These are phyloP conservation scores for Penicillium waksmanii DNA, from an alignment of 495 filamentous ascomycete species.

Conservation along the genomic window DNA sequence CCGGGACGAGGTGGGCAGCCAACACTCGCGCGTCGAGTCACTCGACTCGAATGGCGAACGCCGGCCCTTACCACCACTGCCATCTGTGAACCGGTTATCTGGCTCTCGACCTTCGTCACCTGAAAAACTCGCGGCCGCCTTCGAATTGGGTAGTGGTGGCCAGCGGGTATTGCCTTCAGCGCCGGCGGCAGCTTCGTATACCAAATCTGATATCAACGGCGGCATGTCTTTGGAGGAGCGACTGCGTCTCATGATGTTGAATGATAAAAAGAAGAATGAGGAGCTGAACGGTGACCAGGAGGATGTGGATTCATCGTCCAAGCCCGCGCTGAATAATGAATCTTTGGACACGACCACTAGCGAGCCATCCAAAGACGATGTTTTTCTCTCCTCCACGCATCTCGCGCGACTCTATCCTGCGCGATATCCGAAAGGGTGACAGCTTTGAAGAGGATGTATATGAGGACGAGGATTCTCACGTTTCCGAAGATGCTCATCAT, in stretches of 20 bases:
- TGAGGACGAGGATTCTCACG: conserved; percentile 59
- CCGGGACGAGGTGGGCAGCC: conserved; percentile 32
- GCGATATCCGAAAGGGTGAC: conserved; percentile 79
- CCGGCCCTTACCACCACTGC: conserved; percentile 75
- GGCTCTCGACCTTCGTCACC: conserved; percentile 48
- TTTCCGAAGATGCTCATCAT: conserved; percentile 56
- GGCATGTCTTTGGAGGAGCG: conserved; percentile 82
- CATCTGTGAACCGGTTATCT: conserved; percentile 49
- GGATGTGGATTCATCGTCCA: conserved; percentile 14
- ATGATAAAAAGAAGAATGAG: conserved; percentile 59
- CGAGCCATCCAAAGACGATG: conserved; percentile 16
- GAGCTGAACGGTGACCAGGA: conserved; percentile 24
- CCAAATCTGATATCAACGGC: conserved; percentile 70
- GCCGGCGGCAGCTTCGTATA: conserved; percentile 62
- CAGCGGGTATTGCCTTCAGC: conserved; percentile 68
- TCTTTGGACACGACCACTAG: not conserved
- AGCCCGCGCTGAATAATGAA: not conserved
- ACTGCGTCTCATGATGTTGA: conserved; percentile 79
- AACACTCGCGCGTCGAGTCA: conserved; percentile 62
- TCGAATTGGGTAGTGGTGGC: conserved; percentile 62
- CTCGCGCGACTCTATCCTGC: conserved; percentile 89
- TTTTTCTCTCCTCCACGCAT: conserved; percentile 67
- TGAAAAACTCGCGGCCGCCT: conserved; percentile 58
- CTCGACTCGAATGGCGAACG: conserved; percentile 72
- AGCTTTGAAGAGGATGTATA: conserved; percentile 59